Conservation (phyloP, 306 rosid species). For the Trifolium pratense region DNA sequence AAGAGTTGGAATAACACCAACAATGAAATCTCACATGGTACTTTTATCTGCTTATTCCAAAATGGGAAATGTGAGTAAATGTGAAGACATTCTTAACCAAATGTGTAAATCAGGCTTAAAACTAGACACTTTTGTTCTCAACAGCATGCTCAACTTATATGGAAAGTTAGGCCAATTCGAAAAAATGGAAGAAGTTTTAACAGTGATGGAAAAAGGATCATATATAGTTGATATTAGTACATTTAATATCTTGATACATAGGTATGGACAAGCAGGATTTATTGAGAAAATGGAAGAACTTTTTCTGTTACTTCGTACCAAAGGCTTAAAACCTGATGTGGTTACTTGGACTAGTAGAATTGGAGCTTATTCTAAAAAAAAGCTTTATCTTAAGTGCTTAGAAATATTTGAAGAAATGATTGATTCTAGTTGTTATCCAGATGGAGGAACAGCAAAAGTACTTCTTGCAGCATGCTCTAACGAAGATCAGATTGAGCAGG, state of each 20-base stretch:
- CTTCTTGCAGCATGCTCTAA: constrained; percentile 81
- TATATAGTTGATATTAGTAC: constrained; percentile 73
- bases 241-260: constrained; percentile 75
- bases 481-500: constrained; percentile 78
- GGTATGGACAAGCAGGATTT: constrained; percentile 85
- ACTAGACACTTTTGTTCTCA: constrained; percentile 79
- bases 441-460: constrained; percentile 88
- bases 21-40: constrained; percentile 95
- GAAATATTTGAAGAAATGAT: constrained; percentile 93
- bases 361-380: constrained; percentile 90
- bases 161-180: constrained; percentile 78
- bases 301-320: constrained; percentile 54
- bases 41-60: constrained; percentile 82
- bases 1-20: constrained; percentile 80
- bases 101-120: constrained; percentile 72
- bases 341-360: constrained; percentile 94
- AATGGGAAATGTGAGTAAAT: constrained; percentile 67
- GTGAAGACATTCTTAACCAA: constrained; percentile 78
- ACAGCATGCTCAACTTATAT: constrained; percentile 83
- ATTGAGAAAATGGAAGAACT: constrained; percentile 75
- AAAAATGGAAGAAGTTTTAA: constrained; percentile 78
- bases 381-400: constrained; percentile 71
- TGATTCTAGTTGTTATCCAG: constrained; percentile 91
- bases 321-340: constrained; percentile 80
- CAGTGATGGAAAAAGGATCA: constrained; percentile 71